phyloP scores from a whole-genome alignment of 306 rosid species.

The Hylodesmum podocarpum region DNA sequence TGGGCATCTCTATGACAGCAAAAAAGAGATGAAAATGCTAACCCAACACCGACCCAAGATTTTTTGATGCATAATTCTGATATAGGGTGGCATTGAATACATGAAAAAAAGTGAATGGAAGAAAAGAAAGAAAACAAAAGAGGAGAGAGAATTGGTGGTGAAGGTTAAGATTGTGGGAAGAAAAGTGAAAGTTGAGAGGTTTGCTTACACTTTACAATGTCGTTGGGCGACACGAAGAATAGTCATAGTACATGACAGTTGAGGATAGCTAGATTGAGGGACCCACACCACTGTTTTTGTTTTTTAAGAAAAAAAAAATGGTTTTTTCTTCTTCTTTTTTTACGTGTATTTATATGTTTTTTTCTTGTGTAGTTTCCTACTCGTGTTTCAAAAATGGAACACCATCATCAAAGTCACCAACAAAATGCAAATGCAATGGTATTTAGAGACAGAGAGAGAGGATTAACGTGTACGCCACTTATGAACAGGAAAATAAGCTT shows the following conservation, averaged over 20 bases:
- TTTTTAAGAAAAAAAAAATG: slow-evolving; percentile 3
- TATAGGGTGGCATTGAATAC: slow-evolving; percentile 65
- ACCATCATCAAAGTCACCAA: slow-evolving; percentile 41
- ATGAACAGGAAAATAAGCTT: background rate
- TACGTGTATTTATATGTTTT: background rate
- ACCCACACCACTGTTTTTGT: slow-evolving; percentile 41
- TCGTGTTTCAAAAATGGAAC: background rate
- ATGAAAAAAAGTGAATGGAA: slow-evolving; percentile 54
- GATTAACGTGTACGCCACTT: slow-evolving; percentile 44
- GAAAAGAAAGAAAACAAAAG: slow-evolving; percentile 9
- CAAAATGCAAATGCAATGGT: slow-evolving; percentile 6
- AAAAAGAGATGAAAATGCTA: slow-evolving; percentile 47
- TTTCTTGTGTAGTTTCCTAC: slow-evolving; percentile 21
- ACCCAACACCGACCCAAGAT: slow-evolving; percentile 67
- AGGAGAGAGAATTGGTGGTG: slow-evolving; percentile 40
- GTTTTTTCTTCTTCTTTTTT: slow-evolving; percentile 27
- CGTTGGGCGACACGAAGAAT: slow-evolving; percentile 57
- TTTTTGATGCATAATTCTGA: slow-evolving; percentile 44
- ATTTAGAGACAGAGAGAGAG: background rate
- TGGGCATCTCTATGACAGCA: slow-evolving; percentile 53
- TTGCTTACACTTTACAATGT: slow-evolving; percentile 38
- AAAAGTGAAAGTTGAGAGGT: slow-evolving; percentile 42
- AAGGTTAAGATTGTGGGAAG: slow-evolving; percentile 20
- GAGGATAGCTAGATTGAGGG: slow-evolving; percentile 47
- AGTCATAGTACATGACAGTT: slow-evolving; percentile 55